These are phyloP conservation scores for Beauveria varroae DNA, from an alignment of 2,329 filamentous ascomycete species.

Conservation along the genomic window DNA sequence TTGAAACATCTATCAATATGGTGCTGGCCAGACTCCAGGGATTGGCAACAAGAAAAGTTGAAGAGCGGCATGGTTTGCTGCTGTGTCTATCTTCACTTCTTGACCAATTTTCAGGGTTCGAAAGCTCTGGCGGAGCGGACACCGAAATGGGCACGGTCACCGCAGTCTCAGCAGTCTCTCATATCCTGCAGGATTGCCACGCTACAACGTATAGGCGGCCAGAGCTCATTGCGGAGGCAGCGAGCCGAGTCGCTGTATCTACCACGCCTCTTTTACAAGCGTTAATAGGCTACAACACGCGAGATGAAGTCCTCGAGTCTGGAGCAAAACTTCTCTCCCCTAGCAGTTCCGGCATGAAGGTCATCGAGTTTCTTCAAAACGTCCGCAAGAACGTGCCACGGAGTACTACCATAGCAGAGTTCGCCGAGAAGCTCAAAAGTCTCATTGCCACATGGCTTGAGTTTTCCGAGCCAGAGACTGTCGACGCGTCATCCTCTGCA, in stretches of 20 bases:
- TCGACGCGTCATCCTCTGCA: conserved; percentile 42
- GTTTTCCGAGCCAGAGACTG: conserved; percentile 42
- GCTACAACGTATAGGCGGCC: conserved; percentile 46
- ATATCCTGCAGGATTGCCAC: conserved; percentile 34
- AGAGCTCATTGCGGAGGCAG: conserved; percentile 57
- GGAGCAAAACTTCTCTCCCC: conserved; percentile 21
- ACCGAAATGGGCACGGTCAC: conserved; percentile 22
- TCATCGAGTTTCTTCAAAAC: conserved; percentile 16
- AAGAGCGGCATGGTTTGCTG: conserved; percentile 62
- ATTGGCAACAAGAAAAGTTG: conserved; percentile 50
- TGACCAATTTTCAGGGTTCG: conserved; percentile 35
- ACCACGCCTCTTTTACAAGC: conserved; percentile 39
- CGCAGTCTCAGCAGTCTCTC: conserved; percentile 18
- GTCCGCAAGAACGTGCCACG: conserved; percentile 13
- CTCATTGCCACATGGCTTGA: conserved; percentile 40
- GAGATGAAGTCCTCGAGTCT: conserved; percentile 11
- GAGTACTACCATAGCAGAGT: conserved; percentile 12
- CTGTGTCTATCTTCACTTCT: conserved; percentile 53
- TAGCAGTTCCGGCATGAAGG: conserved; percentile 15
- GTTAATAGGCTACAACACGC: conserved; percentile 17
- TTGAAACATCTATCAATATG: conserved; percentile 26
- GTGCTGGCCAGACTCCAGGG: conserved; percentile 37
- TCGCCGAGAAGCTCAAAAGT: conserved; percentile 22
- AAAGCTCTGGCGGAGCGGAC: conserved; percentile 15
- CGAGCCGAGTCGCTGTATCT: conserved; percentile 50